phyloP scores from a whole-genome alignment of 495 filamentous ascomycete genomes.

The Filosporella fistucella region DNA sequence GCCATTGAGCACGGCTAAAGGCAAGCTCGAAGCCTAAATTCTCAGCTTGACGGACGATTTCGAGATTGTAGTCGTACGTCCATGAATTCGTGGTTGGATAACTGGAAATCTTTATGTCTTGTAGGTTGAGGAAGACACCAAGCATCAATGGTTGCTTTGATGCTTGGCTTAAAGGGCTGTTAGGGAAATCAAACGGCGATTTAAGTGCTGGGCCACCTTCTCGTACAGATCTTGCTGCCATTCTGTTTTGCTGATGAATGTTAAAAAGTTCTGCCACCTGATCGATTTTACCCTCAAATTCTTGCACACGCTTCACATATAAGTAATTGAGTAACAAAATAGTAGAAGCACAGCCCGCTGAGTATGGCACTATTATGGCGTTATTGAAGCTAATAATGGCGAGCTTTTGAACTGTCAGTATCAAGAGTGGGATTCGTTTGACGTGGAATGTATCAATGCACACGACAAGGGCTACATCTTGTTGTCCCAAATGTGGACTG shows the following conservation, averaged over 20 bases:
- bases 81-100: neutral
- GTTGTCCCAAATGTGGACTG: too few species aligned
- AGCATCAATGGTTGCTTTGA: neutral
- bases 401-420: too few species aligned
- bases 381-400: too few species aligned
- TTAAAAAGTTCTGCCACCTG: too few species aligned
- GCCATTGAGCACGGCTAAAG: conserved; percentile 1
- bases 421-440: too few species aligned
- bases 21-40: neutral
- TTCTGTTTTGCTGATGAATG: neutral
- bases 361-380: too few species aligned
- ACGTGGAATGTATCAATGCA: too few species aligned
- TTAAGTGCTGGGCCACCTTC: neutral
- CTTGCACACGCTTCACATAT: too few species aligned
- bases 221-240: neutral
- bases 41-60: neutral
- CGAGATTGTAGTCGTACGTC: neutral
- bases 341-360: too few species aligned
- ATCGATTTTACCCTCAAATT: too few species aligned
- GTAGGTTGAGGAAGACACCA: neutral
- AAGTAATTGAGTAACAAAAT: too few species aligned
- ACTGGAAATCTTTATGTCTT: neutral
- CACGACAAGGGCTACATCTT: too few species aligned
- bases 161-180: neutral
- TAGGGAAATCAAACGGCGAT: neutral